Base-by-base conservation (phyloP, 2,329 filamentous ascomycete genomes). In the Stemphylium beticola region DNA sequence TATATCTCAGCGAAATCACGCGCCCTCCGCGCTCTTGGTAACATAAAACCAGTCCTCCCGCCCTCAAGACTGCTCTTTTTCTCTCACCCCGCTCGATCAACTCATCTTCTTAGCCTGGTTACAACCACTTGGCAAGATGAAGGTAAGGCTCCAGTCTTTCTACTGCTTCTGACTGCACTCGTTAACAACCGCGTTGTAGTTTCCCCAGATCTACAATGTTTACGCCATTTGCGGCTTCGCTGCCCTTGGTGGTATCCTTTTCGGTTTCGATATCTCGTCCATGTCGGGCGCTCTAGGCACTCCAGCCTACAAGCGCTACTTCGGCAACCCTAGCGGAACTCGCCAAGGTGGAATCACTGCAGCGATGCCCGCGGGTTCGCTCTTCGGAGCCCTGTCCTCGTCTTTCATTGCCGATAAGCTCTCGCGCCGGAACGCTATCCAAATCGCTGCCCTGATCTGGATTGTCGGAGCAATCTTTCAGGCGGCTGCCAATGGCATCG, bases 221-320 rank as follows among this genome's bases (percentile, higher is more conserved):
- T 57, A 57, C 34, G 55, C 55, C 29, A 60, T 87, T 58, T 87
- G 85, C 72, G 77, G 76, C 55, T 86, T 87, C 66, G 85, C 85
- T 68, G 83, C 85, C 66, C 84, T 87, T 58, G 85, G 74, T 32
- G 74, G 74, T 49, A 72, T 61, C 2, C 65, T 76, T 11, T 76
- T 76, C 47, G 74, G 74, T 49, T 76, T 76, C 61, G 74, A 76
- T 43, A 76, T 76, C 59, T 69, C 67, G 6, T 75, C 73, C 38
- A 76, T 76, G 74, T 70, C 66, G 11, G 74, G 74, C 52, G 74
- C 76, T 20, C 52, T 76, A 10, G 74, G 73, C 20, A 76, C 73
- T 11, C 66, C 72, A 9, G 74, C 70, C 4, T 76, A 76, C 62
- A 64, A 67, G 55, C 65, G 66, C 31, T 77, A 77, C 60, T 78